Base-by-base conservation (phyloP, 2,329 filamentous ascomycete genomes). In the Zasmidium angulare region DNA sequence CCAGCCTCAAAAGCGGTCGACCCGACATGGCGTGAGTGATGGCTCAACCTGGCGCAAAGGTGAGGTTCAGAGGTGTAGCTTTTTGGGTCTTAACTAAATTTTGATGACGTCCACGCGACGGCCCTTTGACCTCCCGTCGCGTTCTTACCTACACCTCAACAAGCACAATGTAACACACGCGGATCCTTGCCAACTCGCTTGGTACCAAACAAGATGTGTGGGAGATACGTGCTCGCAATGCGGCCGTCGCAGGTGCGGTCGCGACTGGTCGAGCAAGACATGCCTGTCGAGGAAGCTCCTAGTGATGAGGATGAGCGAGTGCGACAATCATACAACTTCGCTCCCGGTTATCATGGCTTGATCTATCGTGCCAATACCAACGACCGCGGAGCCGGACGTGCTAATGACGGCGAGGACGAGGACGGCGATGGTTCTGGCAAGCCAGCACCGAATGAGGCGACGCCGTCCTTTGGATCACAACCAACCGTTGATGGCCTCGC, bases 321-420 rank as follows among this genome's bases (percentile, higher is more conserved):
- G 31, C 84, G 89, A 40, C 89, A 91, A 71, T 91, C 85, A 36
- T 96, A 96, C 78, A 98, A 98, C 74, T 96, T 99, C 72, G 91
- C 93, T 0, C 95, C 95, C 0, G 90, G 93, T 0, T 90, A 91
- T 62, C 83, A 89, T 69, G 93, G 95, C 31, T 80, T 95, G 22
- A 90, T 98, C 23, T 96, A 96, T 72, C 86, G 92, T 60, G 91
- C 91, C 31, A 86, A 91, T 53, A 82, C 84, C 4, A 82, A 11
- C 19, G 26, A 23, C 22, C 86, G 12, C 86, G 88, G 59, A 78
- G 17, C 24, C 14, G 21, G 24, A 29, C 50, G 12, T 24, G 22
- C 21, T 14, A 3, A 53, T 19, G 26, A 22, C 36, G 21, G n/a
- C 17, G 20, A 43, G 11, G 36, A 17, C 36, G 36, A 43, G 4